Base-by-base conservation (phyloP, 176 grass and related monocot species). In the Zoysia pacifica region DNA sequence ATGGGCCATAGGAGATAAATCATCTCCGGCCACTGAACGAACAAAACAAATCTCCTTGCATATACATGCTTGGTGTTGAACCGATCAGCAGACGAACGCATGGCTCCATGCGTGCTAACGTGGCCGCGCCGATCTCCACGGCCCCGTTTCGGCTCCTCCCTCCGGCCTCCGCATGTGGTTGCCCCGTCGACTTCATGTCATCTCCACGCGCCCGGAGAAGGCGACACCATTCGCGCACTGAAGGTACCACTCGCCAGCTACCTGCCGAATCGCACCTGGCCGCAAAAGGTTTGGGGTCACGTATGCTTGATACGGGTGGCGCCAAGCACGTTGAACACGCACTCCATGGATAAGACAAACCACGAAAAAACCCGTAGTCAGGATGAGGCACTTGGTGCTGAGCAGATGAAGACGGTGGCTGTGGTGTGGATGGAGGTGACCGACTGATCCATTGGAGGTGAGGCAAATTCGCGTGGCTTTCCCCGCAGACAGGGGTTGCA, bases 151-250 rank as follows among this genome's bases (percentile, higher is more conserved):
- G 7, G 0, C 41, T 11, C 1, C 5, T 41, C 2, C 35, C 8
- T 2, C 9, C 53, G 43, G n/a, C 9, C 2, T 41, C 67, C 16
- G 48, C 63, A 67, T 67, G 76, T 79, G 37, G 40, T 37, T 47
- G 48, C 76, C 76, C 9, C 61, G 75, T 65, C 46, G 75, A 51
- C 62, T 79, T 48, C 76, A 79, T 67, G 76, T 79, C 76, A 79
- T 13, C 63, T 15, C 76, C 76, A 79, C 76, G 63, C 76, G 75
- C 75, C 37, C 4, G 18, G 9, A 11, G 10, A 18, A 18, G 9
- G 70, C 14, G 50, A 18, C 50, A 41, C 39, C 19, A n/a, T 18
- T 11, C 1, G 74, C 74, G 1, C 12, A 36, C 13, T 42, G 71
- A 10, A 5, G 48, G 6, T 6, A 50, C 19, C 68, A 12, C 53